Evolutionary conservation across 768 basidiomycete genomes (phyloP).

Genomic region (Pisolithus orientalis): DNA sequence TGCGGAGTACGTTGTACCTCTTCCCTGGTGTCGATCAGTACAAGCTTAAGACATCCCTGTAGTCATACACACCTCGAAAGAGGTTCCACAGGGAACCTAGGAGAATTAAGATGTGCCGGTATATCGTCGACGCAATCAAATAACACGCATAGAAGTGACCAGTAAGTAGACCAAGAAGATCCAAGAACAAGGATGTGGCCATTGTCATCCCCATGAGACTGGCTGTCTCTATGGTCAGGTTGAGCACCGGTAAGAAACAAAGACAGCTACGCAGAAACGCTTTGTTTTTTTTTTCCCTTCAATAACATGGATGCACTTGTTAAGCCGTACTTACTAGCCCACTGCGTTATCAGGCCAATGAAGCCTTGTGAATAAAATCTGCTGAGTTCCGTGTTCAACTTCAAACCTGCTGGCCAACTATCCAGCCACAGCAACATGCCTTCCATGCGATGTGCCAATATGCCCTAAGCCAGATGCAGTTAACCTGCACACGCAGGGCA

Average conservation of each 20-base stretch:
- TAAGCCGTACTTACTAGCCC: slow-evolving; percentile 54
- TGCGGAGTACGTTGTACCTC: slow-evolving; percentile 78
- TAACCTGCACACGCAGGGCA: not conserved
- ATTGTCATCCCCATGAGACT: slow-evolving; percentile 52
- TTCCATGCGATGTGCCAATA: slow-evolving; percentile 34
- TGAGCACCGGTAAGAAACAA: slow-evolving; percentile 18
- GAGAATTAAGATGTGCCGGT: slow-evolving; percentile 50
- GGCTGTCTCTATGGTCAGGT: slow-evolving; percentile 30
- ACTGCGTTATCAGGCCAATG: slow-evolving; percentile 54
- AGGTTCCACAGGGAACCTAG: slow-evolving; percentile 78
- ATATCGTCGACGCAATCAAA: slow-evolving; percentile 52
- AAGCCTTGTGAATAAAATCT: slow-evolving; percentile 74
- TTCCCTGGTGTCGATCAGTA: slow-evolving; percentile 52
- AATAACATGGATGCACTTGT: not conserved
- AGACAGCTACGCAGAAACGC: slow-evolving; percentile 17
- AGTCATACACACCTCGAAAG: slow-evolving; percentile 62
- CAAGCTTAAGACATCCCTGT: not conserved
- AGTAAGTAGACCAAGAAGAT: slow-evolving; percentile 61
- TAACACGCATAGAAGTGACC: slow-evolving; percentile 71
- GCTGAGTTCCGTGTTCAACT: slow-evolving; percentile 94
- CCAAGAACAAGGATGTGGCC: slow-evolving; percentile 58
- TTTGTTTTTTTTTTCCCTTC: not conserved
- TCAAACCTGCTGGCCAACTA: slow-evolving; percentile 93
- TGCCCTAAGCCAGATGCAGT: slow-evolving; percentile 8
- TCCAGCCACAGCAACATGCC: slow-evolving; percentile 75